These are phyloP conservation scores for Ettlia oleoabundans DNA, from an alignment of 139 green algal species.

Conservation along the genomic window DNA sequence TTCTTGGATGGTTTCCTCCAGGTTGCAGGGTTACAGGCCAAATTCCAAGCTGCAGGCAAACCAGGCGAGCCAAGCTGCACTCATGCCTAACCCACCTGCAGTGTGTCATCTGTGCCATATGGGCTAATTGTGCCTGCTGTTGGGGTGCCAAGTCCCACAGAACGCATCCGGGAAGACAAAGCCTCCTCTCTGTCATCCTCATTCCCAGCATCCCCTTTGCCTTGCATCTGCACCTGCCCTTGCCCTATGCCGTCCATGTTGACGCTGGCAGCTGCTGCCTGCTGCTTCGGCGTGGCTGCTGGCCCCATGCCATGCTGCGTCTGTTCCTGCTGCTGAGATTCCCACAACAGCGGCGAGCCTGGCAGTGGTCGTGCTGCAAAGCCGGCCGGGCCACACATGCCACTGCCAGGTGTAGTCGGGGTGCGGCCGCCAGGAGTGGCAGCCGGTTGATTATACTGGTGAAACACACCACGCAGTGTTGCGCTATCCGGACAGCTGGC, in stretches of 20 bases:
- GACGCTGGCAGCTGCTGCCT: too few species aligned
- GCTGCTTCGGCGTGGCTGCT: too few species aligned
- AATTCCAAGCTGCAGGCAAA: too few species aligned
- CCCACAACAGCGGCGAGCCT: too few species aligned
- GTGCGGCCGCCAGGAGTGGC: not conserved
- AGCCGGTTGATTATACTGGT: not conserved
- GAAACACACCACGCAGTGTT: not conserved
- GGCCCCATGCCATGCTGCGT: too few species aligned
- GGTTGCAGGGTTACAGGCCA: too few species aligned
- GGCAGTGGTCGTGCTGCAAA: too few species aligned
- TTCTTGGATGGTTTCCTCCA: too few species aligned
- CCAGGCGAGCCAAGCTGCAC: too few species aligned
- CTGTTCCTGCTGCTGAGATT: too few species aligned
- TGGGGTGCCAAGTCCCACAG: not conserved
- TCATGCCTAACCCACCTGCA: conserved; percentile 8
- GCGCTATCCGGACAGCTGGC: not conserved
- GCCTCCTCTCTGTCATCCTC: not conserved
- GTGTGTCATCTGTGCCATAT: conserved; percentile 22
- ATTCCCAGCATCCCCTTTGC: not conserved
- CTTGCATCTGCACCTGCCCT: not conserved
- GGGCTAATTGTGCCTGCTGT: not conserved
- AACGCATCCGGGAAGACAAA: not conserved
- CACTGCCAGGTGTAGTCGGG: not conserved
- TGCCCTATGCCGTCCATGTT: not conserved
- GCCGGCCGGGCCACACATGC: too few species aligned